phyloP scores from a whole-genome alignment of 2,329 filamentous ascomycete genomes.

The Ramichloridium luteum region DNA sequence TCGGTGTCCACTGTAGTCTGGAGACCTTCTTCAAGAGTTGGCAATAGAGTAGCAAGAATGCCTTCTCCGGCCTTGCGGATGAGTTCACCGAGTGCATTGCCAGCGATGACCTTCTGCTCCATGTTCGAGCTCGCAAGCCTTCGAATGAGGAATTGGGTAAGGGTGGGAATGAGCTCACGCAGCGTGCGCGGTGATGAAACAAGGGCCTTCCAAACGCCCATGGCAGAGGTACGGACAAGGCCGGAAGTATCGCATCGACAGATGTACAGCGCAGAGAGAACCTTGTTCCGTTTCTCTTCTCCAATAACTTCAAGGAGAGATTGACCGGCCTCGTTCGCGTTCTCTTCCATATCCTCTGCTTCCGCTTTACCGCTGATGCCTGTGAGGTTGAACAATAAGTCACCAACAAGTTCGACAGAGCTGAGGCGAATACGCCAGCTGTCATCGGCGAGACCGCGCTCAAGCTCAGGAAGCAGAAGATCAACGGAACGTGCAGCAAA shows the following conservation, averaged over 20 bases:
- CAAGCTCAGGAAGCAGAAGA: slow-evolving; percentile 81
- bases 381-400: slow-evolving; percentile 93
- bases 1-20: slow-evolving; percentile 81
- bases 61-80: slow-evolving; percentile 95
- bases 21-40: slow-evolving; percentile 83
- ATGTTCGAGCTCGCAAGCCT: slow-evolving; percentile 90
- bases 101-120: slow-evolving; percentile 98
- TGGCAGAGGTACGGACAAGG: slow-evolving; percentile 76
- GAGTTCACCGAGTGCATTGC: slow-evolving; percentile 89
- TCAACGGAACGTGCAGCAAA: slow-evolving; percentile 93
- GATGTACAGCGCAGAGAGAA: slow-evolving; percentile 92
- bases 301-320: slow-evolving; percentile 92
- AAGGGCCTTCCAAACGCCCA: slow-evolving; percentile 92
- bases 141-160: slow-evolving; percentile 88
- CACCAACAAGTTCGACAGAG: slow-evolving; percentile 93
- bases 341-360: slow-evolving; percentile 67
- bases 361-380: slow-evolving; percentile 74
- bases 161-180: slow-evolving; percentile 87
- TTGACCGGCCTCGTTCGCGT: slow-evolving; percentile 72
- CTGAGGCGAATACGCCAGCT: slow-evolving; percentile 96
- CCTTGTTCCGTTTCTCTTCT: slow-evolving; percentile 92
- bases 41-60: slow-evolving; percentile 74
- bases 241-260: slow-evolving; percentile 94
- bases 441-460: slow-evolving; percentile 92
- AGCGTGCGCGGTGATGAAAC: slow-evolving; percentile 84